phyloP scores from a whole-genome alignment of 768 basidiomycete genomes.

The Boletus eberwhitei region DNA sequence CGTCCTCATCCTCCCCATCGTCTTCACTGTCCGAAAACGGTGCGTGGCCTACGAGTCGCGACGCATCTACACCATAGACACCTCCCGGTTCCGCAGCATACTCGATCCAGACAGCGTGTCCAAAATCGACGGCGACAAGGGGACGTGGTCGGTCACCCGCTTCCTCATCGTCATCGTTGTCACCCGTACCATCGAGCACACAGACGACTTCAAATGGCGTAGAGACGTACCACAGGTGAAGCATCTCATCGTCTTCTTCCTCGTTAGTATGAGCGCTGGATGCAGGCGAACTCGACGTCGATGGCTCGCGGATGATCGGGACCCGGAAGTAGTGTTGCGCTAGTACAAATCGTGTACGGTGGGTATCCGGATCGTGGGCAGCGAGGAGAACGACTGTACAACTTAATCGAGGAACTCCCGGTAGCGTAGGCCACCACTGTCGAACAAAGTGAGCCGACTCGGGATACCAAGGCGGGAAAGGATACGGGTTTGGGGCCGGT shows the following conservation, averaged over 20 bases:
- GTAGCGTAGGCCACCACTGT: constrained; percentile 76
- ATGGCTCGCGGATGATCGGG: constrained; percentile 40
- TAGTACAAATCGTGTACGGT: constrained; percentile 59
- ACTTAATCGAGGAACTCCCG: constrained; percentile 61
- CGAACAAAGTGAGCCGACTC: constrained; percentile 76
- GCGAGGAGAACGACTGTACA: constrained; percentile 71
- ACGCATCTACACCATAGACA: constrained; percentile 28
- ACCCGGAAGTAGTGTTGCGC: constrained; percentile 77
- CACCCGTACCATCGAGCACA: constrained; percentile 44
- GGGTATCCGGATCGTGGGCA: constrained; percentile 56
- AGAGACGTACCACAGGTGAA: constrained; percentile 69
- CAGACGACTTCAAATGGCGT: constrained; percentile 71
- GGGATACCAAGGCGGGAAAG: constrained; percentile 65
- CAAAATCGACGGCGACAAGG: constrained; percentile 82
- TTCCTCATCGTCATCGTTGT: constrained; percentile 34
- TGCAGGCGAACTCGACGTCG: constrained; percentile 4
- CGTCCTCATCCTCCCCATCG: constrained; percentile 25
- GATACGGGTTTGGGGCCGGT: constrained; percentile 54
- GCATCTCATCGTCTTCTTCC: constrained; percentile 49
- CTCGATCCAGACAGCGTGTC: constrained; percentile 83
- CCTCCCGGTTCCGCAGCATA: constrained; percentile 38
- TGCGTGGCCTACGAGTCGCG: constrained; percentile 28
- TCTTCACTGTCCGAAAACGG: constrained; percentile 27
- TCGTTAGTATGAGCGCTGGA: background rate
- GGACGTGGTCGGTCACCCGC: constrained; percentile 54